A percentile compares a stretch with the other conserved stretches of the same genome.
Evolutionary conservation across 2,329 filamentous ascomycete species (phyloP).

Genomic region (Alternaria hordeiaustralica): DNA sequence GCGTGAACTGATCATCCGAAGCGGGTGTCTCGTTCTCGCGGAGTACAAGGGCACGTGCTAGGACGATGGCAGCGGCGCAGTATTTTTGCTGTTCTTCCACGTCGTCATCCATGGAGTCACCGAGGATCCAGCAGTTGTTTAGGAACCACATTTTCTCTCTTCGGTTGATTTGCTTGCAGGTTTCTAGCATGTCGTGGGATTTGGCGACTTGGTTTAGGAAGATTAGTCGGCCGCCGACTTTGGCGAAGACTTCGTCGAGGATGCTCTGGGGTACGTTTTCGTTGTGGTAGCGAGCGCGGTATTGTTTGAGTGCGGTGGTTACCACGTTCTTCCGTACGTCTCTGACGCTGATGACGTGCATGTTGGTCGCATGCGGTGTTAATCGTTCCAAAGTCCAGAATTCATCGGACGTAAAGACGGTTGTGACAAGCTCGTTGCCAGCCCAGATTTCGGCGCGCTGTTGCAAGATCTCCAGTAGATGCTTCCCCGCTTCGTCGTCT

Average conservation of each 20-base stretch:
- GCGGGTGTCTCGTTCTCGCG: constrained; percentile 70
- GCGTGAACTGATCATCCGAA: constrained; percentile 66
- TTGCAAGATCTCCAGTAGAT: constrained; percentile 90
- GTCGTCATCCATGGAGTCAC: constrained; percentile 85
- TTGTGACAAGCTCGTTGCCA: constrained; percentile 83
- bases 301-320: constrained; percentile 74
- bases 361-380: constrained; percentile 87
- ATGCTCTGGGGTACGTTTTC: constrained; percentile 63
- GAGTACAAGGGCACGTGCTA: constrained; percentile 87
- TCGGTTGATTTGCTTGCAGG: constrained; percentile 73
- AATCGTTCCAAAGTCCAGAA: constrained; percentile 97
- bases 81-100: constrained; percentile 98
- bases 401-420: constrained; percentile 94
- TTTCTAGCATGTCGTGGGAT: constrained; percentile 77
- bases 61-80: constrained; percentile 89
- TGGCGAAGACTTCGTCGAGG: constrained; percentile 80
- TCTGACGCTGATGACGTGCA: constrained; percentile 85
- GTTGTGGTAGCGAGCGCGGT: constrained; percentile 75
- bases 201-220: constrained; percentile 89
- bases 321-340: constrained; percentile 82
- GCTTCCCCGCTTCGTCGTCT: constrained; percentile 86
- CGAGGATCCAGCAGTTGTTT: constrained; percentile 79
- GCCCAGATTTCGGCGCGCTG: constrained; percentile 97
- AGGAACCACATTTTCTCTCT: constrained; percentile 79
- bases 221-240: constrained; percentile 86